Evolutionary conservation across 208 protist species (phyloP).

Genomic region (Trypanosoma conorhini): DNA sequence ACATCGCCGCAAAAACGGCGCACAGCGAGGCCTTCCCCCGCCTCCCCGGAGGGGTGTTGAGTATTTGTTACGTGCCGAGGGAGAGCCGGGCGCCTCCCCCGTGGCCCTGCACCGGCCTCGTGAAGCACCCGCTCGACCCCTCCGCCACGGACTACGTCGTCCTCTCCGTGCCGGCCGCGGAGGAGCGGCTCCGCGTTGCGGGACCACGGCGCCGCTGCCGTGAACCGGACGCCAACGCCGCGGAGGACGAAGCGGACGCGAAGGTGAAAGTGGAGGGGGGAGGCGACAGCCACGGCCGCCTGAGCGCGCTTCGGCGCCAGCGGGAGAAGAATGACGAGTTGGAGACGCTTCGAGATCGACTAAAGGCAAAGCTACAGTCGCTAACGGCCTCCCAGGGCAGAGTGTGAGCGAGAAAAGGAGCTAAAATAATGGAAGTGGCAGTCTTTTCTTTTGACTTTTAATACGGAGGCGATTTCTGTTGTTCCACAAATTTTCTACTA

Average conservation of each 20-base stretch:
- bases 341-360: slow-evolving; percentile 28
- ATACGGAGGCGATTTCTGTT: not conserved
- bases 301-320: slow-evolving; percentile 9
- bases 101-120: slow-evolving; percentile 30
- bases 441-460: not conserved
- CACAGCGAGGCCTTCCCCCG: slow-evolving; percentile 44
- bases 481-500: not conserved
- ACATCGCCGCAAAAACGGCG: slow-evolving; percentile 32
- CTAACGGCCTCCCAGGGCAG: slow-evolving; percentile 8
- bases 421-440: not conserved
- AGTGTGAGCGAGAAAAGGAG: not conserved
- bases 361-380: slow-evolving; percentile 28
- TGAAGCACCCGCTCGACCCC: slow-evolving; percentile 64
- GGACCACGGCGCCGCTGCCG: not conserved
- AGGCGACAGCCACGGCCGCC: not conserved
- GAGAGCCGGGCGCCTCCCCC: not conserved
- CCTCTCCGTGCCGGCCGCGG: not conserved
- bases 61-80: slow-evolving; percentile 43
- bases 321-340: slow-evolving; percentile 39
- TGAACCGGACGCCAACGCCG: not conserved
- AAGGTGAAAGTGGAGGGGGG: not conserved
- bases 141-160: slow-evolving; percentile 19
- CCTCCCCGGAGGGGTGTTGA: slow-evolving; percentile 40
- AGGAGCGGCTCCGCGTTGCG: not conserved
- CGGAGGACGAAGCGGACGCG: not conserved